Conservation (phyloP, 192 early-diverging fungal species). For the Paraglomus brasilianum region DNA sequence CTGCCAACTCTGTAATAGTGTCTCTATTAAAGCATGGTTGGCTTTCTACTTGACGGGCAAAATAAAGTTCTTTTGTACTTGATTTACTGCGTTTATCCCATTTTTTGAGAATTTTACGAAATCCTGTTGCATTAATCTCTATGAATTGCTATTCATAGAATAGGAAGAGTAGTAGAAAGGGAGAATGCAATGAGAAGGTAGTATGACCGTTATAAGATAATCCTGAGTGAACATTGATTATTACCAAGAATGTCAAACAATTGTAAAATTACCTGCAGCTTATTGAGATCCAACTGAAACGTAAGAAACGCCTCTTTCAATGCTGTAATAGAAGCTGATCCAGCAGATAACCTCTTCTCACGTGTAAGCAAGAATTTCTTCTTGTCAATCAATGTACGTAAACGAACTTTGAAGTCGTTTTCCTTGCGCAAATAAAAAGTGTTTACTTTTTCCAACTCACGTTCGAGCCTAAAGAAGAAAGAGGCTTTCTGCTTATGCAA, state of each 20-base stretch:
- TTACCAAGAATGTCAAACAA: background rate
- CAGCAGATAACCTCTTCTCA: slow-evolving; percentile 47
- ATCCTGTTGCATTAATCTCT: slow-evolving; percentile 93
- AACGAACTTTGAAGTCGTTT: slow-evolving; percentile 85
- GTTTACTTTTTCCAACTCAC: slow-evolving; percentile 98
- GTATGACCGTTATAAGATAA: background rate
- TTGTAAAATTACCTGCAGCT: slow-evolving; percentile 74
- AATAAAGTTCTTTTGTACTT: slow-evolving; percentile 95
- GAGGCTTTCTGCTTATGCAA: slow-evolving; percentile 87
- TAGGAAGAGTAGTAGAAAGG: background rate
- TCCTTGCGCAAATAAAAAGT: slow-evolving; percentile 97
- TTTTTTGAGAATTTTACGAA: slow-evolving; percentile 99
- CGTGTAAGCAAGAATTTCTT: slow-evolving; percentile 61
- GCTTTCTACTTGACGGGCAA: slow-evolving; percentile 95
- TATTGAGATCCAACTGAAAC: slow-evolving; percentile 91
- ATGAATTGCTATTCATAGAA: slow-evolving; percentile 78
- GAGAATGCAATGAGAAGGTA: background rate
- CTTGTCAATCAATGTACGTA: slow-evolving; percentile 80
- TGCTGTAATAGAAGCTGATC: slow-evolving; percentile 61
- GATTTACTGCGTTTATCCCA: slow-evolving; percentile 99
- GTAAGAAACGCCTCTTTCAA: slow-evolving; percentile 88
- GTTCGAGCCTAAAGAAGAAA: slow-evolving; percentile 97
- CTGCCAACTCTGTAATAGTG: slow-evolving; percentile 85
- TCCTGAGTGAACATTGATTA: background rate
- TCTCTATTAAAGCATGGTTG: slow-evolving; percentile 98